Evolutionary conservation across 1,284 basidiomycete genomes (phyloP), one percentile per base, ranked within the genome.

Genomic region (Tilletia caries): DNA sequence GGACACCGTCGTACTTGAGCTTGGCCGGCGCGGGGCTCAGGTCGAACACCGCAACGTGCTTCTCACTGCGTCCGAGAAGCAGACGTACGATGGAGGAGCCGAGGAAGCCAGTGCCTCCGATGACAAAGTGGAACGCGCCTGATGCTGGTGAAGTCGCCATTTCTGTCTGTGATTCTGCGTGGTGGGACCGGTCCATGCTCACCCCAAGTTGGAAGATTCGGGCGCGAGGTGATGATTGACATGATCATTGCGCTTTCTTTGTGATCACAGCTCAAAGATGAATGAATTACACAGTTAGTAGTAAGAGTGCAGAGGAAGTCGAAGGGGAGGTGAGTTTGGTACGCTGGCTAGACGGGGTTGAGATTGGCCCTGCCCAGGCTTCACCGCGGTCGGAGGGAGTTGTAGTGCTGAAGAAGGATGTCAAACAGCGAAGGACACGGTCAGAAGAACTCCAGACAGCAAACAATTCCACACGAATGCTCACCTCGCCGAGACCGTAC

Each of bases 101-200:
- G 20, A 83, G 76, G 71, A 83, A 83, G 44, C 81, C 81, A 25
- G 75, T 72, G 54, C 81, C 81, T 27, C 81, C 81, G 29, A 83
- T 79, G 67, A 83, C 75, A 66, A 82, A 73, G 72, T 81, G 77
- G 32, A 33, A 62, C 18, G 58, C 58, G 58, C 58, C 58, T n/a
- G 58, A 62, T 23, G 58, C 58, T 1, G 58, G 58, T 12, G 58
- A 62, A 29, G 32, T 62, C 33, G 58, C 58, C 58, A 62, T 62
- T 23, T 54, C 29, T 27, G 54, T 41, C 37, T 41, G 37, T 6
- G 37, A 0, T 41, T 6, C 15, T 41, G 37, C 15, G 48, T 18
- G 48, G 23, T 50, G 48, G 12, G 15, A 15, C 37, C 10, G 37
- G 37, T 41, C 37, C 37, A 41, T 41, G 37, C 37, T 41, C 37